Evolutionary conservation across 768 basidiomycete species (phyloP).

Genomic region (Russula lepida): DNA sequence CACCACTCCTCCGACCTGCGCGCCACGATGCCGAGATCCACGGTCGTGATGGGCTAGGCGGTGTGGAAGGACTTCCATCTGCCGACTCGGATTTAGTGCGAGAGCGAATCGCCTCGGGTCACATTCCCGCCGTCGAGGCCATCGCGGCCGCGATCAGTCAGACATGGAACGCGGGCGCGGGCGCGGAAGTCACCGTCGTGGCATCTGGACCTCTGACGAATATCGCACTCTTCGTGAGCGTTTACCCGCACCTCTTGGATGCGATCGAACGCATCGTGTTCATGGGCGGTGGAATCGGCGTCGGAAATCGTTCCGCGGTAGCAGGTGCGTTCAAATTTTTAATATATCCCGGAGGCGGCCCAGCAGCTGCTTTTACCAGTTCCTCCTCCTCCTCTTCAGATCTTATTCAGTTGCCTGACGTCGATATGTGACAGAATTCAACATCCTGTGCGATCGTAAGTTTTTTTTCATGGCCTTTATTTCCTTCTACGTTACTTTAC

Average conservation of each 20-base stretch:
- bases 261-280: slow-evolving; percentile 67
- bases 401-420: neutral
- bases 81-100: slow-evolving; percentile 41
- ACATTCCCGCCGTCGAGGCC: slow-evolving; percentile 53
- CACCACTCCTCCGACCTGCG: slow-evolving; percentile 55
- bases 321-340: slow-evolving; percentile 41
- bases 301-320: slow-evolving; percentile 72
- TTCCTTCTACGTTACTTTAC: neutral
- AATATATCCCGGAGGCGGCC: too few relatives aligned
- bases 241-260: slow-evolving; percentile 41
- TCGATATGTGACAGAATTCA: slow-evolving; percentile 48
- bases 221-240: slow-evolving; percentile 36
- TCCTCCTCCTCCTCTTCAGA: too few relatives aligned
- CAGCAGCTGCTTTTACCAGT: too few relatives aligned
- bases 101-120: slow-evolving; percentile 32
- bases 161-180: slow-evolving; percentile 50
- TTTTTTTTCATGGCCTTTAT: slow-evolving; percentile 15
- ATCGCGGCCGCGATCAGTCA: slow-evolving; percentile 49
- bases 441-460: slow-evolving; percentile 76
- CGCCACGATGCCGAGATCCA: slow-evolving; percentile 74
- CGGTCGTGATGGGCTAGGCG: slow-evolving; percentile 73
- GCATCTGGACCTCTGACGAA: slow-evolving; percentile 86
- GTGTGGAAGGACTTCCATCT: slow-evolving; percentile 67
- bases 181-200: slow-evolving; percentile 56
- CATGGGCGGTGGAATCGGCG: slow-evolving; percentile 87